These are phyloP conservation scores for Asterochloris sp. DNA, from an alignment of 139 green algal species.

Conservation along the genomic window DNA sequence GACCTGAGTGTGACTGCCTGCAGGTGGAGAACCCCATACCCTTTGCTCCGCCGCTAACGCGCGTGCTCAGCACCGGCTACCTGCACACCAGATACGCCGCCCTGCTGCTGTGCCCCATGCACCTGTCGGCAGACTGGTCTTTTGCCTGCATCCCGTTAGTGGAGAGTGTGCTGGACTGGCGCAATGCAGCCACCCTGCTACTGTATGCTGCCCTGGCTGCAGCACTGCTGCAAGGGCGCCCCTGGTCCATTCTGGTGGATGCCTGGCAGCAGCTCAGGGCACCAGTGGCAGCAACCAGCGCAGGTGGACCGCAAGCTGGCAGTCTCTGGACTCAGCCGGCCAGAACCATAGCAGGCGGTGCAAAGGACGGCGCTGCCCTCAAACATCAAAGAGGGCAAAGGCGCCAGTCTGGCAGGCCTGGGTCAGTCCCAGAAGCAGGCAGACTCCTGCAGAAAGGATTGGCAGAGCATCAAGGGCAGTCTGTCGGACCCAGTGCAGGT, in stretches of 20 bases:
- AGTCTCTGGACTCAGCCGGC: no score
- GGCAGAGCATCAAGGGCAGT: no score
- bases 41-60: slow-evolving; percentile 39
- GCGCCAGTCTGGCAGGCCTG: no score
- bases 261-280: no score
- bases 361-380: no score
- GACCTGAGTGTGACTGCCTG: background rate
- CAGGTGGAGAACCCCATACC: slow-evolving; percentile 83
- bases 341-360: no score
- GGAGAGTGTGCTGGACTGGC: slow-evolving; percentile 31
- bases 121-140: slow-evolving; percentile 79
- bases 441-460: no score
- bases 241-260: background rate
- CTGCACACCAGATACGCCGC: slow-evolving; percentile 64
- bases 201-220: slow-evolving; percentile 45
- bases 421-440: no score
- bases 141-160: slow-evolving; percentile 67
- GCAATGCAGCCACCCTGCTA: slow-evolving; percentile 40
- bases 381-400: no score
- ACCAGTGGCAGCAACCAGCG: no score
- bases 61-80: slow-evolving; percentile 46
- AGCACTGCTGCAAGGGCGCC: background rate
- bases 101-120: slow-evolving; percentile 56
- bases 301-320: no score
- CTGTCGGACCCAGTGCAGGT: no score